phyloP scores from a whole-genome alignment of 2,329 filamentous ascomycete genomes.

The Pyrenochaeta sp. region DNA sequence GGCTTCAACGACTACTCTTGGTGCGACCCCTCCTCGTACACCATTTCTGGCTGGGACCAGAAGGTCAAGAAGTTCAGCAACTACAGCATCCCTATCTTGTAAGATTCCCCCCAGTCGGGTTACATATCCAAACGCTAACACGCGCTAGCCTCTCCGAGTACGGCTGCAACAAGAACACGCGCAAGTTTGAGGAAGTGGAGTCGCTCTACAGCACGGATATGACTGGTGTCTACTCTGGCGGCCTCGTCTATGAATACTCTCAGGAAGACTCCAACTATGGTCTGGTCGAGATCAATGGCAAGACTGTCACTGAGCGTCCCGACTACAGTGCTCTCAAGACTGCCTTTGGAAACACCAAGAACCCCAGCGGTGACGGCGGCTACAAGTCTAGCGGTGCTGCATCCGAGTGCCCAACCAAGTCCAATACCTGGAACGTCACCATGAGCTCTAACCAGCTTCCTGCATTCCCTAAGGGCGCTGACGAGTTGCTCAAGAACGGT shows the following conservation, averaged over 20 bases:
- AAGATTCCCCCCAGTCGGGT: slow-evolving; percentile 28
- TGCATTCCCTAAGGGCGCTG: slow-evolving; percentile 62
- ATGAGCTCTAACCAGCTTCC: slow-evolving; percentile 59
- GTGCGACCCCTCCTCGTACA: slow-evolving; percentile 76
- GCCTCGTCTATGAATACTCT: slow-evolving; percentile 95
- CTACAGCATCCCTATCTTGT: slow-evolving; percentile 87
- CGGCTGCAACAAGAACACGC: slow-evolving; percentile 84
- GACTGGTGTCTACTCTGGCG: slow-evolving; percentile 91
- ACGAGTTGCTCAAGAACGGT: slow-evolving; percentile 65
- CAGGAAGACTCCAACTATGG: slow-evolving; percentile 72
- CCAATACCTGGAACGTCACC: slow-evolving; percentile 64
- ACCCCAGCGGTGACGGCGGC: slow-evolving; percentile 64
- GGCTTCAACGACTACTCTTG: slow-evolving; percentile 91
- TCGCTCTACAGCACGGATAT: slow-evolving; percentile 84
- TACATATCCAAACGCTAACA: slow-evolving; percentile 18
- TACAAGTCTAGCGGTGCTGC: slow-evolving; percentile 63
- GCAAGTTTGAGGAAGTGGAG: slow-evolving; percentile 79
- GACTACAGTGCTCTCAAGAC: slow-evolving; percentile 69
- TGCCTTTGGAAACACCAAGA: slow-evolving; percentile 58
- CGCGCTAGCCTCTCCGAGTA: slow-evolving; percentile 78
- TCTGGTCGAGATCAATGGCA: slow-evolving; percentile 71
- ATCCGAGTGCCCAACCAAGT: slow-evolving; percentile 62
- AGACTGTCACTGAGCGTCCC: slow-evolving; percentile 61
- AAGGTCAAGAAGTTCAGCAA: slow-evolving; percentile 88
- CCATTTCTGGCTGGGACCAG: slow-evolving; percentile 78